Evolutionary conservation across 768 basidiomycete genomes (phyloP), one percentile per base, ranked within the genome.

Genomic region (Trametes coccinea): DNA sequence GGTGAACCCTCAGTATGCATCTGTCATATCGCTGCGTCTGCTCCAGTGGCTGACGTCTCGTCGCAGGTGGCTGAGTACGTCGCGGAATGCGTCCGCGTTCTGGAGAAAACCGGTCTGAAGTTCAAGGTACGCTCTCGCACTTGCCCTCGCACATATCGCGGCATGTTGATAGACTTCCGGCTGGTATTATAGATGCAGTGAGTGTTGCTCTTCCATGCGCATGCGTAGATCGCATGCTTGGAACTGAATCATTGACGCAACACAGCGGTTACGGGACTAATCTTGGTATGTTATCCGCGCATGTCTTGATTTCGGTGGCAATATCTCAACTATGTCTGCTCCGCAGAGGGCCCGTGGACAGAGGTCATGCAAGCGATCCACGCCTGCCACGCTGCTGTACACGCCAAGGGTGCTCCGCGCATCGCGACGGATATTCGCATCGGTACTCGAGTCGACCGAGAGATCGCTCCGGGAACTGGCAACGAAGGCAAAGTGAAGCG

Each of bases 361-460:
- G 78, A 85, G 53, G 96, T 98, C 43, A 87, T 83, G 60, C 80
- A 89, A 66, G 93, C 89, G 2, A 97, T 98, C 63, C 91, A 93
- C 65, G 91, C 90, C 62, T 97, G 94, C 71, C 96, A 98, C 71
- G 82, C 82, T 29, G 93, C 92, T 1, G 89, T 95, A 5, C 93
- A 95, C 64, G 84, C 82, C 0, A 81, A 83, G 71, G 92, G 91
- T 27, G 82, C 84, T 0, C 84, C 85, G 14, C 85, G 89, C 53
- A 82, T 95, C 55, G 92, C 92, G 10, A 96, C 95, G 11, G 95
- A 98, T 75, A 90, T 98, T 61, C 88, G 96, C 30, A 95, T 98
- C 55, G 96, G 96, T 45, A 98, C 96, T 1, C 86, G 95, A 48
- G 81, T 83, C 27, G 86, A 95, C 74, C 83, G 87, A 61, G 77